phyloP scores from a whole-genome alignment of 345 rosid species.

The Lepidium aucheri region DNA sequence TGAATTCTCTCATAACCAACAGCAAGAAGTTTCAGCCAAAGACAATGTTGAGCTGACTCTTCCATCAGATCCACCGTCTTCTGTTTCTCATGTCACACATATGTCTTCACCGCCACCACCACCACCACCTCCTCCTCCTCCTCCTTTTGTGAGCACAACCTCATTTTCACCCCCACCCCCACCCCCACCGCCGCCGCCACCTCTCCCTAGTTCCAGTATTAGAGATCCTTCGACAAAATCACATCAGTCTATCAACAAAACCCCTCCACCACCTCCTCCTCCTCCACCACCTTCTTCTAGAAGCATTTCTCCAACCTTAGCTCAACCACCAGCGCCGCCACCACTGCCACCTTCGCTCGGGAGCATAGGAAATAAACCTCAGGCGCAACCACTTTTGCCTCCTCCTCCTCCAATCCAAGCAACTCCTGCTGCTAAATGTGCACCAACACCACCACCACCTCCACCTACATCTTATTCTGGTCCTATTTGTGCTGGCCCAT shows the following conservation, averaged over 20 bases:
- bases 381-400: constrained; percentile 14
- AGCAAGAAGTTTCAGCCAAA: constrained; percentile 21
- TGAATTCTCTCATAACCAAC: constrained; percentile 31
- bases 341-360: constrained; percentile 30
- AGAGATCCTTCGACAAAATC: constrained; percentile 17
- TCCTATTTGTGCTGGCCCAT: constrained; percentile 14
- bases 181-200: constrained; percentile 27
- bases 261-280: constrained; percentile 16
- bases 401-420: constrained; percentile 21
- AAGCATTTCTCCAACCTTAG: constrained; percentile 25
- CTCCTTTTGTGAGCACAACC: constrained; percentile 2
- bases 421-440: not conserved
- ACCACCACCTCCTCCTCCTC: too few species aligned
- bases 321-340: constrained; percentile 28
- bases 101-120: constrained; percentile 35
- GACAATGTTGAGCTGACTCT: constrained; percentile 26
- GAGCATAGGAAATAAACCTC: not conserved
- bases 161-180: not conserved
- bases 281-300: constrained; percentile 18
- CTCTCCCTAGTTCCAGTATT: constrained; percentile 19
- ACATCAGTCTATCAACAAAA: constrained; percentile 21
- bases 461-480: constrained; percentile 12
- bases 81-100: constrained; percentile 11
- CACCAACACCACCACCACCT: constrained; percentile 26
- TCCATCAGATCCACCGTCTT: constrained; percentile 18